These are phyloP conservation scores for Saccharomycopsis fodiens DNA, from an alignment of 805 yeast genomes.

Conservation along the genomic window DNA sequence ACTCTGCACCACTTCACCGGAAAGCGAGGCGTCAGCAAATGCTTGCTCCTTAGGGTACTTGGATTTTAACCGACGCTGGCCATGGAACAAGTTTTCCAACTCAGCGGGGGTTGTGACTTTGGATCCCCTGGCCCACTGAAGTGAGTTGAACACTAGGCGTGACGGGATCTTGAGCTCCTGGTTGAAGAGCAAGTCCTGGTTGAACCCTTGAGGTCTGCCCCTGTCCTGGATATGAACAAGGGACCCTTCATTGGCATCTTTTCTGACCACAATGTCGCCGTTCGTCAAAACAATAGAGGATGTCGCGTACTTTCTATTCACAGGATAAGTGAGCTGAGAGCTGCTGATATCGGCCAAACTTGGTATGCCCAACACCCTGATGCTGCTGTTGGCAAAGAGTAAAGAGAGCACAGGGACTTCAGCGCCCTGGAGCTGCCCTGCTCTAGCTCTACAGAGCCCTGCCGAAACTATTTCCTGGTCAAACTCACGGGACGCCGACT, in stretches of 20 bases:
- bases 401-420: constrained; percentile 42
- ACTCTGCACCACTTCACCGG: constrained; percentile 24
- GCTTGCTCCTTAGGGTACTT: constrained; percentile 49
- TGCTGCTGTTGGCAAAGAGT: constrained; percentile 38
- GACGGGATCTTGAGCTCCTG: constrained; percentile 61
- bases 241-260: constrained; percentile 46
- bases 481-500: constrained; percentile 19
- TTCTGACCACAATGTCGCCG: constrained; percentile 57
- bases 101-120: constrained; percentile 54
- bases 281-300: constrained; percentile 41
- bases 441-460: constrained; percentile 16
- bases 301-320: constrained; percentile 34
- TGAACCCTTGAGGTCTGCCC: constrained; percentile 25
- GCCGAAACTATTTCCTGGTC: constrained; percentile 25
- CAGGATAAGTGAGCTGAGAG: constrained; percentile 35
- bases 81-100: constrained; percentile 61
- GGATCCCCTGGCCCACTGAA: constrained; percentile 83
- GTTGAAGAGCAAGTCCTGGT: constrained; percentile 59
- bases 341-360: constrained; percentile 51
- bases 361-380: constrained; percentile 47
- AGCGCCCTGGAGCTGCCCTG: constrained; percentile 22
- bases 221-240: constrained; percentile 43
- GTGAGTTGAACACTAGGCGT: constrained; percentile 71
- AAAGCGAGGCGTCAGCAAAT: constrained; percentile 40
- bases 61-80: constrained; percentile 59